Evolutionary conservation across 257 asterid species (phyloP), one percentile per base, ranked within the genome.

Genomic region (Fraxinus anomala): DNA sequence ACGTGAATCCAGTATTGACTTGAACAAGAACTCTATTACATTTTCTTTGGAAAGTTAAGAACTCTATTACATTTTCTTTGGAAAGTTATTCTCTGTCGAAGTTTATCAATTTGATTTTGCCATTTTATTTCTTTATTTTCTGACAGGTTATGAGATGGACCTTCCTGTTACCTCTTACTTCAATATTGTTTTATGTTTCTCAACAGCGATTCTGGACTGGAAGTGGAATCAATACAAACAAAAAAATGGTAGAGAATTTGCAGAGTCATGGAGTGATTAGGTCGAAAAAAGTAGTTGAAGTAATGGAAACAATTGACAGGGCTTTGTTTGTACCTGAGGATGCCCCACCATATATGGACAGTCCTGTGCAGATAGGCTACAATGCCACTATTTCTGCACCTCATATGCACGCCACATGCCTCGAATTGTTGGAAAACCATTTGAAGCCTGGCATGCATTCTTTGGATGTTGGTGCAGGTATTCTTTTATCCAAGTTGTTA

Each of bases 321-420:
- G 97, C 92, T 67, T 80, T 86, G 86, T 94, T 94, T 84, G 99
- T 94, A 12, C 99, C 97, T 1, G 88, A 87, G 30, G 97, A 96
- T 24, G 30, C 89, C 73, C 89, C 96, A 12, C 93, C 99, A 1
- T 95, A 95, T 61, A 77, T 81, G 40, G 99, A 92, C 72, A 88
- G 87, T 76, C 99, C 99, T 3, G 77, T 91, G 93, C 90, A 84
- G 79, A 92, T 94, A 73, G 99, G 97, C 72, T 88, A 90, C 75
- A 94, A 94, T 81, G 97, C 92, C 56, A 94, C 99, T 37, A 94
- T 94, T 76, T 94, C 99, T 66, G 99, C 99, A 4, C 97, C 99
- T 66, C 99, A 94, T 81, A 94, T 94, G 99, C 99, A 94, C 86
- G 97, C 96, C 9, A 88, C 88, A 91, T 94, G 99, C 87, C 99